Percentiles rank a stretch among this genome's conserved stretches.
These are phyloP conservation scores for Leccinum solheimii DNA, from an alignment of 1,284 basidiomycete genomes.

Conservation along the genomic window DNA sequence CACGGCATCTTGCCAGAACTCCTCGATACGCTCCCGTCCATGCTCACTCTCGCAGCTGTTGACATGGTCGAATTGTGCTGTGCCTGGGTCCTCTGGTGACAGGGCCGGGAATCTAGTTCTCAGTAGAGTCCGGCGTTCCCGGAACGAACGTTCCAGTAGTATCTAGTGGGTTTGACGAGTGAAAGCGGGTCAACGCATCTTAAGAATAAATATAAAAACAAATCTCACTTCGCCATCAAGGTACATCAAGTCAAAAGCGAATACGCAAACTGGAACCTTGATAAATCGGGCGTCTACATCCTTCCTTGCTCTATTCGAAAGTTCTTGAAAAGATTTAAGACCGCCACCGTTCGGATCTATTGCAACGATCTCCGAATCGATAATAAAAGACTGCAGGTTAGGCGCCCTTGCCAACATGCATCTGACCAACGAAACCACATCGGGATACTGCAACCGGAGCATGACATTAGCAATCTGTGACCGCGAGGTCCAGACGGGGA, in stretches of 20 bases:
- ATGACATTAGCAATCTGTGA: conserved; percentile 15
- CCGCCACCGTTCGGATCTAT: conserved; percentile 66
- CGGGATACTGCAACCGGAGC: conserved; percentile 71
- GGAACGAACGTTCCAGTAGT: conserved; percentile 72
- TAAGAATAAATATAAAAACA: neutral
- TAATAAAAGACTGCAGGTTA: conserved; percentile 71
- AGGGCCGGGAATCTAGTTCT: conserved; percentile 59
- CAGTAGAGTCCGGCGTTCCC: conserved; percentile 69
- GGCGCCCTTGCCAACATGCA: conserved; percentile 45
- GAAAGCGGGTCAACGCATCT: neutral
- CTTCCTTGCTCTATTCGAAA: conserved; percentile 85
- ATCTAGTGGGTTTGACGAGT: conserved; percentile 43
- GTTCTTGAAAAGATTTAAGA: conserved; percentile 81
- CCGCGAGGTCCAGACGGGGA: conserved; percentile 10
- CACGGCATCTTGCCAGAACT: conserved; percentile 82
- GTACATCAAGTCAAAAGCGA: conserved; percentile 90
- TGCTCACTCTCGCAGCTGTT: conserved; percentile 72
- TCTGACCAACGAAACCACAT: conserved; percentile 66
- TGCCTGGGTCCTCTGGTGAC: conserved; percentile 43
- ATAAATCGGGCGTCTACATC: conserved; percentile 81
- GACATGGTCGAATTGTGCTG: conserved; percentile 78
- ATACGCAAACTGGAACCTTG: conserved; percentile 81
- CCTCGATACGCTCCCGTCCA: conserved; percentile 65
- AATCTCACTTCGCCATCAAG: conserved; percentile 70
- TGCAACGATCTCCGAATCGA: conserved; percentile 84